A percentile compares a stretch with the other conserved stretches of the same genome.
Evolutionary conservation across 1,284 basidiomycete species (phyloP).

Genomic region (Cutaneotrichosporon cutaneum): DNA sequence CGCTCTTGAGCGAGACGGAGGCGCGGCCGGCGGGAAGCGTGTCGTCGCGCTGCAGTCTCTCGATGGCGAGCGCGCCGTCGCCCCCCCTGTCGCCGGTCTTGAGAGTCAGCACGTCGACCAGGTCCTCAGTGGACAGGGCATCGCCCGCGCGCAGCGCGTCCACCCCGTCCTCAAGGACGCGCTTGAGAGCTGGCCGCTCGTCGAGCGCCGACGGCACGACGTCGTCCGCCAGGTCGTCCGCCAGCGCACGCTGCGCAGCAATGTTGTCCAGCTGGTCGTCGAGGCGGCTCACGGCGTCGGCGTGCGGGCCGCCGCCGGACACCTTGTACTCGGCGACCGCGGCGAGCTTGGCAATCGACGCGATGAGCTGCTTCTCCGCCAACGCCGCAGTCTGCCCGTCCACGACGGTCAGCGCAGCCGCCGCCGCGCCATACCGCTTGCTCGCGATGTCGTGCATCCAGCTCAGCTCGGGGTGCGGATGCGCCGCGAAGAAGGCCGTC

Average conservation of each 20-base stretch:
- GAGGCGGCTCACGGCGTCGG: conserved; percentile 32
- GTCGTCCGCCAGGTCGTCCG: conserved; percentile 27
- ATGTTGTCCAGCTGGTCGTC: conserved; percentile 59
- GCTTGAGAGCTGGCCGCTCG: conserved; percentile 32
- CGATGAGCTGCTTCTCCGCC: conserved; percentile 74
- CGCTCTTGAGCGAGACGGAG: conserved; percentile 65
- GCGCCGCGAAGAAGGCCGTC: conserved; percentile 69
- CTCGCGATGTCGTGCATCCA: conserved; percentile 89
- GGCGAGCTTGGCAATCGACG: conserved; percentile 86
- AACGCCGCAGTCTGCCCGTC: conserved; percentile 62
- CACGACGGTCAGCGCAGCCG: conserved; percentile 64
- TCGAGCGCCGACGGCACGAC: conserved; percentile 19
- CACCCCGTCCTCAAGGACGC: conserved; percentile 19
- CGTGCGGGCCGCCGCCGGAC: conserved; percentile 20
- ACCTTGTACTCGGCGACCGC: conserved; percentile 69
- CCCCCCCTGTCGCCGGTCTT: conserved; percentile 52
- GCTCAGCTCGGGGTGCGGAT: conserved; percentile 66
- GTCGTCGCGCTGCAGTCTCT: conserved; percentile 53
- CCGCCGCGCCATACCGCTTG: conserved; percentile 65
- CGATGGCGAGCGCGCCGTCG: conserved; percentile 55
- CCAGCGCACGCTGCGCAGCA: conserved; percentile 57
- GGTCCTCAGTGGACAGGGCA: conserved; percentile 54
- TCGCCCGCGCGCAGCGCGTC: conserved; percentile 16
- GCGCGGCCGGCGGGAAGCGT: conserved; percentile 68
- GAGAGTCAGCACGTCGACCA: conserved; percentile 58